Evolutionary conservation across 1,139 yeast genomes (phyloP).

Genomic region (Taphrina wiesneri): DNA sequence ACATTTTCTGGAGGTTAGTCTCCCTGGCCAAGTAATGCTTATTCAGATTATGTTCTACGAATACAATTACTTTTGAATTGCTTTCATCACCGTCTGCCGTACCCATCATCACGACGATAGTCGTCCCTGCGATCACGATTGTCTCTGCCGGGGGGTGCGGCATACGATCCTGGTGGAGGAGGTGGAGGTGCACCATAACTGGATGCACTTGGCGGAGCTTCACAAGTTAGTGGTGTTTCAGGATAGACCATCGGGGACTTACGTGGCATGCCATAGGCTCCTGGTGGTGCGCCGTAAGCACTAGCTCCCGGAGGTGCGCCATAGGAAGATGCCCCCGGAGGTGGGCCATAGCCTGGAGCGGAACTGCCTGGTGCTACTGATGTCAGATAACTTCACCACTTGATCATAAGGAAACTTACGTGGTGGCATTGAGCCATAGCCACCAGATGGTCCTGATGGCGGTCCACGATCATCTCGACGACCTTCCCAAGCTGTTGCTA

Average conservation of each 20-base stretch:
- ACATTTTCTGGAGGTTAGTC: no score
- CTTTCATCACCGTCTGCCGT: slow-evolving; percentile 4
- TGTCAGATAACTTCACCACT: not conserved
- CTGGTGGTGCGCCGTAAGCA: slow-evolving; percentile 36
- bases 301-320: slow-evolving; percentile 34
- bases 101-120: slow-evolving; percentile 18
- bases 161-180: slow-evolving; percentile 11
- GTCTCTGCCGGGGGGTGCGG: slow-evolving; percentile 23
- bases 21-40: not conserved
- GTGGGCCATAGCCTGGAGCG: slow-evolving; percentile 33
- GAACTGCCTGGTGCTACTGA: slow-evolving; percentile 25
- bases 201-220: slow-evolving; percentile 3
- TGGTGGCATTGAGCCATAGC: slow-evolving; percentile 29
- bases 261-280: slow-evolving; percentile 34
- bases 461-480: slow-evolving; percentile 23
- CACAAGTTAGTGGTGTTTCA: slow-evolving; percentile 1
- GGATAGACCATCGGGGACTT: slow-evolving; percentile 14
- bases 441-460: slow-evolving; percentile 15
- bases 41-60: not conserved
- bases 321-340: slow-evolving; percentile 26
- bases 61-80: not conserved
- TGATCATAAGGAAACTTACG: slow-evolving; percentile 8
- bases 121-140: slow-evolving; percentile 13
- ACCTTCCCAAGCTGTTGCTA: slow-evolving; percentile 22
- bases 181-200: slow-evolving; percentile 22